These are phyloP conservation scores for Tricholoma furcatifolium DNA, from an alignment of 768 basidiomycete genomes.

Conservation along the genomic window DNA sequence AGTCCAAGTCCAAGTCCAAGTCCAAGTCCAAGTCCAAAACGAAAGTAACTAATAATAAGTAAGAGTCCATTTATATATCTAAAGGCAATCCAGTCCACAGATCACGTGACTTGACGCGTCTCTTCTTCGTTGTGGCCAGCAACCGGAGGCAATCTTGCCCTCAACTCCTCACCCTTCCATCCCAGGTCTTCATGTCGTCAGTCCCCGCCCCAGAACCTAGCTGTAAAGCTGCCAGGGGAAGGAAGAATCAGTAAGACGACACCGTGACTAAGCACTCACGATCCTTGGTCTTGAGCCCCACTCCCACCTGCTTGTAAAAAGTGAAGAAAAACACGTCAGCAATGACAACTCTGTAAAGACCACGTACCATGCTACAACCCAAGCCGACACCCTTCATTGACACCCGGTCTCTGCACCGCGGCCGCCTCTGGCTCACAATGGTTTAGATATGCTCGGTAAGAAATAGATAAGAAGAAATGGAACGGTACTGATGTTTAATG, in stretches of 20 bases:
- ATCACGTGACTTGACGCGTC: not conserved
- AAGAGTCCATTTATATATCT: no score
- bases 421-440: not conserved
- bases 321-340: not conserved
- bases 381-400: not conserved
- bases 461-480: no score
- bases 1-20: not conserved
- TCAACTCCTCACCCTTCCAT: not conserved
- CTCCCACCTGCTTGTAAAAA: not conserved
- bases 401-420: conserved; percentile 5
- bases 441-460: not conserved
- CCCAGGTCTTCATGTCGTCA: conserved; percentile 1
- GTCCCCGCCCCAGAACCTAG: no score
- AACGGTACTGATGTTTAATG: not conserved
- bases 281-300: no score
- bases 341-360: not conserved
- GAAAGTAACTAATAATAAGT: no score
- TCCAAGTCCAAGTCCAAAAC: no score
- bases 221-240: no score
- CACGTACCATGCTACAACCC: not conserved
- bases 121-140: conserved; percentile 11
- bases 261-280: no score
- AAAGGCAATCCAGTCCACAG: not conserved
- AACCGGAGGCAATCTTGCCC: conserved; percentile 10
- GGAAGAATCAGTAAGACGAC: no score